A percentile compares a stretch with the other conserved stretches of the same genome.
These are phyloP conservation scores for Panaeolus papilionaceus DNA, from an alignment of 768 basidiomycete species.

Conservation along the genomic window DNA sequence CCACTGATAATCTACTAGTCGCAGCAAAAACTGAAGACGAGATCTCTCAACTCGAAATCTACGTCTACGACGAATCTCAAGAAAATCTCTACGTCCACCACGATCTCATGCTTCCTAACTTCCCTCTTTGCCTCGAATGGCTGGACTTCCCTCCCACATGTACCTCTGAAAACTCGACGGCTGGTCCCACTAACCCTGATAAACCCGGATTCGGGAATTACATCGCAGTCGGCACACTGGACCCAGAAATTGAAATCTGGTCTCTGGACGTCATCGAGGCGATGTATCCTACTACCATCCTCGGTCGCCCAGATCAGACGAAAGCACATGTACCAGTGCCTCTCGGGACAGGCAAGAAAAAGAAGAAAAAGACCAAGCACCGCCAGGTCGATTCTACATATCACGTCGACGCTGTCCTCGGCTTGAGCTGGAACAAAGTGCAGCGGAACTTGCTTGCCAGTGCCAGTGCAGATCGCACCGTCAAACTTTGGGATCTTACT, in stretches of 20 bases:
- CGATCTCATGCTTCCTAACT: slow-evolving; percentile 96
- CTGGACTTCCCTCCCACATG: slow-evolving; percentile 89
- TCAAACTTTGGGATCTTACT: slow-evolving; percentile 96
- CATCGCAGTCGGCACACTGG: slow-evolving; percentile 95
- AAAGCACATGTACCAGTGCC: slow-evolving; percentile 80
- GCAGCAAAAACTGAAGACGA: slow-evolving; percentile 97
- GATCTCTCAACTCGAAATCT: slow-evolving; percentile 93
- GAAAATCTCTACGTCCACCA: slow-evolving; percentile 97
- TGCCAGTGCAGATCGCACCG: slow-evolving; percentile 92
- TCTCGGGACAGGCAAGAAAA: slow-evolving; percentile 95
- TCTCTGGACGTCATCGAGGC: slow-evolving; percentile 92
- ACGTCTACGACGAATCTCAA: slow-evolving; percentile 92
- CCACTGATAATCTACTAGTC: slow-evolving; percentile 92
- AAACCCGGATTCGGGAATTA: slow-evolving; percentile 74
- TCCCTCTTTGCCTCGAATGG: slow-evolving; percentile 99
- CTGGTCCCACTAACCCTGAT: slow-evolving; percentile 31
- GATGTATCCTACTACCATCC: slow-evolving; percentile 90
- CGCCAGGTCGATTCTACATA: slow-evolving; percentile 65
- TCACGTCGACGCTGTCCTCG: slow-evolving; percentile 95
- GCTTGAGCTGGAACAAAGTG: slow-evolving; percentile 88
- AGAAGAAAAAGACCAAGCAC: slow-evolving; percentile 85
- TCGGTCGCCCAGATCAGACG: slow-evolving; percentile 88
- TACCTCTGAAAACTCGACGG: slow-evolving; percentile 40
- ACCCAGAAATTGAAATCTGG: slow-evolving; percentile 99
- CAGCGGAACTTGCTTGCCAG: slow-evolving; percentile 93